Evolutionary conservation across 1,139 yeast genomes (phyloP).

Genomic region (Diutina pseudorugosa): DNA sequence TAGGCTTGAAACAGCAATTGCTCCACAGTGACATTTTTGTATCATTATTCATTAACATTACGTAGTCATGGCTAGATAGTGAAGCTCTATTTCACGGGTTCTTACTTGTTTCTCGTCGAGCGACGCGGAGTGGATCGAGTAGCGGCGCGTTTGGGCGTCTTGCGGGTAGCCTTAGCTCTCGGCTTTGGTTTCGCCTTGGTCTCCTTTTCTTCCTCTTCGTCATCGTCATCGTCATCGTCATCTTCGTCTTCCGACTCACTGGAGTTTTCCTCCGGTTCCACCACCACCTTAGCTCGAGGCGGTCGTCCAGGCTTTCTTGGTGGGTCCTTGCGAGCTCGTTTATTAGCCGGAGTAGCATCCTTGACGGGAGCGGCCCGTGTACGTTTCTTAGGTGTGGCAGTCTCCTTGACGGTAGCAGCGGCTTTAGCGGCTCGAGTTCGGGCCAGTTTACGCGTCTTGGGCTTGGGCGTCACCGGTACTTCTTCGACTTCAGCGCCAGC

Average conservation of each 20-base stretch:
- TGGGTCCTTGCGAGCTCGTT: background rate
- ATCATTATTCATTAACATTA: background rate
- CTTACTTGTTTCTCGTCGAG: conserved; percentile 1
- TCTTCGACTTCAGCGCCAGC: background rate
- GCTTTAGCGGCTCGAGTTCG: background rate
- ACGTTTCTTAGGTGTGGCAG: background rate
- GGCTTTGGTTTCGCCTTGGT: background rate
- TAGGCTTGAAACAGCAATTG: background rate
- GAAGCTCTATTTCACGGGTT: no score
- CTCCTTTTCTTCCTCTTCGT: background rate
- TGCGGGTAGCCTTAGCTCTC: background rate
- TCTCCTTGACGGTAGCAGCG: background rate
- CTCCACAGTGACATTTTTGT: background rate
- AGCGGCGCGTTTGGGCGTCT: background rate
- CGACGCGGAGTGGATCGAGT: conserved; percentile 1
- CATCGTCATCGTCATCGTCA: background rate
- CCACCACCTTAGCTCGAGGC: background rate
- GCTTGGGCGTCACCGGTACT: background rate
- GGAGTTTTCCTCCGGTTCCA: background rate
- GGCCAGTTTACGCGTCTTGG: background rate
- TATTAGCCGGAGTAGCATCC: background rate
- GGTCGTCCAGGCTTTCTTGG: background rate
- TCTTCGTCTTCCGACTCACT: background rate
- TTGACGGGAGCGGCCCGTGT: background rate
- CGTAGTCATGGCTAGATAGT: background rate